phyloP scores from a whole-genome alignment of 768 basidiomycete species.

The Termitomyces sp. region DNA sequence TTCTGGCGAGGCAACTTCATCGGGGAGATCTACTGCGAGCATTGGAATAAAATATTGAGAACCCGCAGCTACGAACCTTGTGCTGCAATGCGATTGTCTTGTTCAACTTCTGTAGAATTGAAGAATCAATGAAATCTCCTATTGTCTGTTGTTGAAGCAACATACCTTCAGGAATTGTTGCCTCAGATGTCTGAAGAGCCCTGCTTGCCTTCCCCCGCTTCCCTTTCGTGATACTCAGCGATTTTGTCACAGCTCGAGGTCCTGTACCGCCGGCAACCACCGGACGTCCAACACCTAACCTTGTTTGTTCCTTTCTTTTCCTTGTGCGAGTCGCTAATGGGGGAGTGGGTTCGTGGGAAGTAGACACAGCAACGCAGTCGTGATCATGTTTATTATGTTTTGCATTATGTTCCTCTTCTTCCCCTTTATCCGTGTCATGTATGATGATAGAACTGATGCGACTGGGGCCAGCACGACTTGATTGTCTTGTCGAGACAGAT shows the following conservation, averaged over 20 bases:
- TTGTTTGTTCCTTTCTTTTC: slow-evolving; percentile 70
- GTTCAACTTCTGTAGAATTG: slow-evolving; percentile 16
- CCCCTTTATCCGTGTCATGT: slow-evolving; percentile 45
- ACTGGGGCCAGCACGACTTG: slow-evolving; percentile 34
- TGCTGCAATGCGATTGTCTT: neutral
- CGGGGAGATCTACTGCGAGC: neutral
- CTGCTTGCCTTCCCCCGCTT: slow-evolving; percentile 47
- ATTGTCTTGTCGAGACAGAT: slow-evolving; percentile 28
- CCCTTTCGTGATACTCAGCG: slow-evolving; percentile 42
- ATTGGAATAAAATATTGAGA: neutral
- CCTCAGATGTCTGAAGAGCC: slow-evolving; percentile 44
- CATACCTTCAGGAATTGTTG: slow-evolving; percentile 53
- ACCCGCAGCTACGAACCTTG: slow-evolving; percentile 4
- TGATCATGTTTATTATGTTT: slow-evolving; percentile 13
- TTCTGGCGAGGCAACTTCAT: neutral
- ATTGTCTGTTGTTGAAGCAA: neutral
- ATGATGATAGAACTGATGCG: slow-evolving; percentile 42
- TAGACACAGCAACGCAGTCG: slow-evolving; percentile 9
- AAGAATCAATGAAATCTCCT: neutral
- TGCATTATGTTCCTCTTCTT: slow-evolving; percentile 22
- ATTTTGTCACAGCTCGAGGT: slow-evolving; percentile 59
- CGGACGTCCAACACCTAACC: slow-evolving; percentile 70
- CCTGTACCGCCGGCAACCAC: slow-evolving; percentile 60
- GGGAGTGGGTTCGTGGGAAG: slow-evolving; percentile 21
- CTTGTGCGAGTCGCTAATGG: slow-evolving; percentile 40